Percentiles rank a stretch among this genome's conserved stretches.
phyloP scores from a whole-genome alignment of 108 stramenopile genomes.

The Cyclotella choctawhatcheeana region DNA sequence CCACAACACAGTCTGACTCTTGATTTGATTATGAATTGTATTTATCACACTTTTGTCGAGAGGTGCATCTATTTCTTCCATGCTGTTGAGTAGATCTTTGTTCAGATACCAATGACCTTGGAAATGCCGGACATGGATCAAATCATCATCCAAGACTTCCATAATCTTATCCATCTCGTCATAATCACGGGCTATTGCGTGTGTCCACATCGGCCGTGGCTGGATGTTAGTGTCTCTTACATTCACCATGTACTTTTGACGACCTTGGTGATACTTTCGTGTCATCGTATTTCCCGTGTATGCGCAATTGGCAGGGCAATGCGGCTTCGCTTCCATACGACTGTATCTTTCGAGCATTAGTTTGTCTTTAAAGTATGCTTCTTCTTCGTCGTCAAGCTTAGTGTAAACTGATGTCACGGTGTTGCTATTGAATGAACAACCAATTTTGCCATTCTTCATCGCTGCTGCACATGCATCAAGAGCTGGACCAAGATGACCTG shows the following conservation, averaged over 20 bases:
- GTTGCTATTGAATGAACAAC: conserved; percentile 51
- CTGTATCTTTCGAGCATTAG: conserved; percentile 46
- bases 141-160: conserved; percentile 47
- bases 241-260: conserved; percentile 50
- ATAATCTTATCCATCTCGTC: conserved; percentile 47
- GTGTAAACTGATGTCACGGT: conserved; percentile 51
- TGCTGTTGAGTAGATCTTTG: conserved; percentile 35
- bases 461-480: conserved; percentile 38
- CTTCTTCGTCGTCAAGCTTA: conserved; percentile 36
- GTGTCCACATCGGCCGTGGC: conserved; percentile 53
- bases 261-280: conserved; percentile 43
- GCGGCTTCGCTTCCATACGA: conserved; percentile 30
- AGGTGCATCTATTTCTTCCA: conserved; percentile 44
- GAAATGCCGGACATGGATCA: conserved; percentile 49
- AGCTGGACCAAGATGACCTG: conserved; percentile 36
- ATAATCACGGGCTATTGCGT: conserved; percentile 43
- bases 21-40: conserved; percentile 24
- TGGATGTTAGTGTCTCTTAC: conserved; percentile 29
- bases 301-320: conserved; percentile 41
- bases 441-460: conserved; percentile 21
- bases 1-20: neutral
- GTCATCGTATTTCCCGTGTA: conserved; percentile 26
- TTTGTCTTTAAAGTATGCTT: conserved; percentile 38
- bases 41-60: conserved; percentile 22
- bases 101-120: conserved; percentile 52